These are phyloP conservation scores for Backusella morwellensis DNA, from an alignment of 192 early-diverging fungal genomes.

Conservation along the genomic window DNA sequence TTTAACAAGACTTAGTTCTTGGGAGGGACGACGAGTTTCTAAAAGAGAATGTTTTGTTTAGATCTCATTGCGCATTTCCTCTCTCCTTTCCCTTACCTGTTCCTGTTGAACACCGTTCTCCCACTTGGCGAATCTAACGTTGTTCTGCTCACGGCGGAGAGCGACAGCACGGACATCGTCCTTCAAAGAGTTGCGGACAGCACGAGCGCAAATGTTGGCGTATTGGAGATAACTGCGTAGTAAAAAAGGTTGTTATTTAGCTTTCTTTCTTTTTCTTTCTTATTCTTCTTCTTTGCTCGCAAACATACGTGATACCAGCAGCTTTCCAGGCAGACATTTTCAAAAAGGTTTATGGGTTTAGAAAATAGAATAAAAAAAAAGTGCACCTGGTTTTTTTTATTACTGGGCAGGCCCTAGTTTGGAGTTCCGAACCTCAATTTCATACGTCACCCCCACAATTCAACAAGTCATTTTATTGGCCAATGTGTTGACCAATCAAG, in stretches of 20 bases:
- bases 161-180: conserved; percentile 65
- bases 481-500: neutral
- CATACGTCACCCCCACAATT: neutral
- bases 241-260: neutral
- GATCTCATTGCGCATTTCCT: neutral
- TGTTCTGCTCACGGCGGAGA: conserved; percentile 73
- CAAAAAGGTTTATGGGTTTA: neutral
- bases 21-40: conserved; percentile 23
- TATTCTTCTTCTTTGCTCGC: neutral
- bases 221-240: conserved; percentile 79
- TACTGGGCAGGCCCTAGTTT: conserved; percentile 2
- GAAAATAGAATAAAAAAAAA: conserved; percentile 2
- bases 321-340: conserved; percentile 54
- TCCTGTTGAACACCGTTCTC: conserved; percentile 78
- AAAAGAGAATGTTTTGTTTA: neutral
- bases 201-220: conserved; percentile 75
- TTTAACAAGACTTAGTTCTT: conserved; percentile 11
- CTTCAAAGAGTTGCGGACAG: conserved; percentile 84
- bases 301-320: conserved; percentile 45
- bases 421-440: neutral
- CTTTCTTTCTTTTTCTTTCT: neutral
- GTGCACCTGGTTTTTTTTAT: conserved; percentile 8
- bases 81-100: conserved; percentile 41
- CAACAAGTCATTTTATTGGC: neutral
- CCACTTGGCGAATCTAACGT: conserved; percentile 77